A percentile compares a stretch with the other conserved stretches of the same genome.
These are phyloP conservation scores for Phytophthora idaei DNA, from an alignment of 352 stramenopile species.

Conservation along the genomic window DNA sequence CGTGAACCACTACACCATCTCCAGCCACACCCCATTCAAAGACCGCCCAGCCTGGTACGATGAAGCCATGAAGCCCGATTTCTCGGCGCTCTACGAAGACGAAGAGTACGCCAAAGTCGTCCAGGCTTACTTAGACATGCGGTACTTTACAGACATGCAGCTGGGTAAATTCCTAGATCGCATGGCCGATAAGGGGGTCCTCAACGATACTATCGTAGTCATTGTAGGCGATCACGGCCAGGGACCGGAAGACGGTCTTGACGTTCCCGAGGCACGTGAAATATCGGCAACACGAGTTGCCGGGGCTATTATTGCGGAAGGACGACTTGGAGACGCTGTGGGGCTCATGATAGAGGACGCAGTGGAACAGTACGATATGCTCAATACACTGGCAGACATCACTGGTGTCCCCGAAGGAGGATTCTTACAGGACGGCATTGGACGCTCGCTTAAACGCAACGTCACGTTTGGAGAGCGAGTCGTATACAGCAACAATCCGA, in stretches of 20 bases:
- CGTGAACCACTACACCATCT: conserved; percentile 66
- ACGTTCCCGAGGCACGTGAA: conserved; percentile 39
- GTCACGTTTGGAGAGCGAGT: conserved; percentile 37
- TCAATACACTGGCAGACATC: conserved; percentile 52
- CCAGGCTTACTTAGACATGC: conserved; percentile 48
- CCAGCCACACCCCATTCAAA: conserved; percentile 50
- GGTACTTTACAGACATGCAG: conserved; percentile 54
- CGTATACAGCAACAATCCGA: conserved; percentile 66
- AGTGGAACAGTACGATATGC: conserved; percentile 45
- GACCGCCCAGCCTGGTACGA: conserved; percentile 49
- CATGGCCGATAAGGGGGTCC: conserved; percentile 43
- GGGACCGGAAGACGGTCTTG: conserved; percentile 41
- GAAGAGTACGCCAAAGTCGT: conserved; percentile 34
- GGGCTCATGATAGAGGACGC: conserved; percentile 38
- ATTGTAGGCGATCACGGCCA: conserved; percentile 59
- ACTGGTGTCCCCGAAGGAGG: conserved; percentile 38
- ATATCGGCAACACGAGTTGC: conserved; percentile 38
- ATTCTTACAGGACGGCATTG: conserved; percentile 46
- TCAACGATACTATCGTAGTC: conserved; percentile 66
- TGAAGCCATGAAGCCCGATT: conserved; percentile 38
- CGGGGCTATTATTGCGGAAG: conserved; percentile 42
- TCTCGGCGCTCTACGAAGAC: conserved; percentile 39
- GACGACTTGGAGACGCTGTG: conserved; percentile 29
- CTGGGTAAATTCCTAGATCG: conserved; percentile 60
- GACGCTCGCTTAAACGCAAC: conserved; percentile 48